phyloP scores from a whole-genome alignment of 2,329 filamentous ascomycete genomes.

The Fusarium globosum region DNA sequence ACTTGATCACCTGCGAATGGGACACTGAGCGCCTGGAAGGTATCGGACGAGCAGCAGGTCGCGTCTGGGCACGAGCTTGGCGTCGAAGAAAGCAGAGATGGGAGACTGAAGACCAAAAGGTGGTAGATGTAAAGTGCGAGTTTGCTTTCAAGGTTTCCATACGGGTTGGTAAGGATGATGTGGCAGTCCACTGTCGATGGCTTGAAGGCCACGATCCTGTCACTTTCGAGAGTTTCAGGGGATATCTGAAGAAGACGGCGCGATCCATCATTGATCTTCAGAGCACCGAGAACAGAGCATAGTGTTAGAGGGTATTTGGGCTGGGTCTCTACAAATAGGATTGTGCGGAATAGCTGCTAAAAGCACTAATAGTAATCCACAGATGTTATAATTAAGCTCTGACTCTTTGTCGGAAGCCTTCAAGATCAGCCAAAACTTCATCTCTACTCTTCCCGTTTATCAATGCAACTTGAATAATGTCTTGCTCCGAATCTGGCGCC shows the following conservation, averaged over 20 bases:
- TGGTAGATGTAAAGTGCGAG: conserved; percentile 50
- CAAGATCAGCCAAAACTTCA: conserved; percentile 55
- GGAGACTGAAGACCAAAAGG: conserved; percentile 38
- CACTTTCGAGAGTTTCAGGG: conserved; percentile 88
- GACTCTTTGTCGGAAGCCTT: conserved; percentile 25
- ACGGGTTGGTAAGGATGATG: conserved; percentile 51
- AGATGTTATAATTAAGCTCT: conserved; percentile 19
- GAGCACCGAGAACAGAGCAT: not conserved
- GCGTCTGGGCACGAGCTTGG: conserved; percentile 83
- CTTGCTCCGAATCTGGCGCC: conserved; percentile 70
- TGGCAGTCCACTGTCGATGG: conserved; percentile 68
- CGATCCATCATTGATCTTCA: conserved; percentile 9
- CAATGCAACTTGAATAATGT: conserved; percentile 59
- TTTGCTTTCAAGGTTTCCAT: conserved; percentile 71
- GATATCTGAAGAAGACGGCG: conserved; percentile 71
- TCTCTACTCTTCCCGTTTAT: conserved; percentile 53
- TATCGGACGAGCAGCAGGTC: conserved; percentile 71
- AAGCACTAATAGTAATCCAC: not conserved
- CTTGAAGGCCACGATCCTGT: conserved; percentile 77
- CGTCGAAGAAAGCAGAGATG: conserved; percentile 67
- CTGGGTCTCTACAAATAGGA: not conserved
- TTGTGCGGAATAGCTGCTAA: not conserved
- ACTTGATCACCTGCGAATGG: conserved; percentile 74
- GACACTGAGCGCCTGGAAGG: conserved; percentile 64
- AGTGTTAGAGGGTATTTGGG: not conserved